Evolutionary conservation across 768 basidiomycete genomes (phyloP), one percentile per base, ranked within the genome.

Genomic region (Termitomyces heimii): DNA sequence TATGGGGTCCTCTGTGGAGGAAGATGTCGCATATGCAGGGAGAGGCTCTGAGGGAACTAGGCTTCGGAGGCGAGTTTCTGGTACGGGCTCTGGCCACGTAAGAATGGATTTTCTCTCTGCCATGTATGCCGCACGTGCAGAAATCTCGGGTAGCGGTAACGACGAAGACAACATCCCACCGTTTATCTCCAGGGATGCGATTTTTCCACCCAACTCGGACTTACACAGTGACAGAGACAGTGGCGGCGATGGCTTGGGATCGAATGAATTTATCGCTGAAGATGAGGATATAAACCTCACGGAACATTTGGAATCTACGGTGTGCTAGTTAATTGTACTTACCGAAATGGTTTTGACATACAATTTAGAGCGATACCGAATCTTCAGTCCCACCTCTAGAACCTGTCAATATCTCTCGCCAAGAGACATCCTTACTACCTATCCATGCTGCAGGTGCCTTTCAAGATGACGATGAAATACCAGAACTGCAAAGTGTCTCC

Each of bases 381-480:
- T 54, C 54, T 3, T 37, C 58, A 18, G 47, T 54, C 4, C 58
- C 58, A 7, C 42, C 57, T 37, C 39, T 63, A 1, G 59, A 62
- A 35, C 55, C 62, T 29, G 56, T 57, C 20, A 34, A 16, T 5
- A 42, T 43, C 20, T 26, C n/a, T 31, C 56, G 57, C 16, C 26
- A 18, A 39, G 59, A 58, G 20, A 59, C 56, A 14, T 51, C 51
- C 8, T 44, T 49, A 28, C 52, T 55, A 31, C 49, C 52, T 2
- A 51, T 48, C 14, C 39, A 28, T 34, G 37, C 29, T n/a, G 26
- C 5, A 35, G 34, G 26, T 26, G 58, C 50, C 3, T 0, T 7
- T 39, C 60, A 64, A 24, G 62, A 66, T 28, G 67, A 57, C 40
- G 64, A 62, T 37, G 70, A 71, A 57, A 82, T 75, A 70, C 78